Evolutionary conservation across 805 yeast genomes (phyloP), one percentile per base, ranked within the genome.

Genomic region (Wickerhamiella azyma): DNA sequence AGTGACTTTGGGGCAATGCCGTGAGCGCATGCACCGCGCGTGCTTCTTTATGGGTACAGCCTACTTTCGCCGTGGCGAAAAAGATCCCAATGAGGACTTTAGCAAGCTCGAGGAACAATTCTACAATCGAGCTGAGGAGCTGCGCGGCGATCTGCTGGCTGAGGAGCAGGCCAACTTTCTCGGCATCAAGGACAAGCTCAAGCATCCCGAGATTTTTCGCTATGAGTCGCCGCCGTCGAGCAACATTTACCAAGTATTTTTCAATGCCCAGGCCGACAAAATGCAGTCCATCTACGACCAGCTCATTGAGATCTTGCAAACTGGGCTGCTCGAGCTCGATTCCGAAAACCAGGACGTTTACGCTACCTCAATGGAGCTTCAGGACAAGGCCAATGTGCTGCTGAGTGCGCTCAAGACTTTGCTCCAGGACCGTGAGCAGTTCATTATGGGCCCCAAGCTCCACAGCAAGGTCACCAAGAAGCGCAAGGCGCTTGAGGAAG

Each of bases 331-430:
- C 48, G 56, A 52, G 9, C 53, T 40, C 38, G 42, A 48, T 2
- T 42, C 46, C 2, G 45, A 39, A 2, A 76, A 79, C 44, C 86
- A 88, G 11, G 81, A 76, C 42, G 96, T 86, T 55, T 92, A 88
- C 60, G 78, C 75, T 10, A 72, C 71, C 4, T 78, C 94, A 0
- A 66, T 89, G 41, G 75, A 76, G 37, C 79, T 74, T 40, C 97
- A 89, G 60, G 94, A 81, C 48, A 69, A 72, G 48, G 80, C 80
- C 0, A 61, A 52, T 37, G 51, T 53, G 2, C 59, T 59, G 29
- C 48, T 63, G 6, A 68, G 63, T 37, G 58, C 60, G 8, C 43
- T 67, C 2, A 60, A 64, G 41, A 55, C 55, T 26, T 45, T 63
- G 6, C 48, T 71, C 16, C 55, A 61, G 10, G 75, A 71, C 50